Evolutionary conservation across 2,329 filamentous ascomycete genomes (phyloP).

Genomic region (Cladophialophora chaetospira): DNA sequence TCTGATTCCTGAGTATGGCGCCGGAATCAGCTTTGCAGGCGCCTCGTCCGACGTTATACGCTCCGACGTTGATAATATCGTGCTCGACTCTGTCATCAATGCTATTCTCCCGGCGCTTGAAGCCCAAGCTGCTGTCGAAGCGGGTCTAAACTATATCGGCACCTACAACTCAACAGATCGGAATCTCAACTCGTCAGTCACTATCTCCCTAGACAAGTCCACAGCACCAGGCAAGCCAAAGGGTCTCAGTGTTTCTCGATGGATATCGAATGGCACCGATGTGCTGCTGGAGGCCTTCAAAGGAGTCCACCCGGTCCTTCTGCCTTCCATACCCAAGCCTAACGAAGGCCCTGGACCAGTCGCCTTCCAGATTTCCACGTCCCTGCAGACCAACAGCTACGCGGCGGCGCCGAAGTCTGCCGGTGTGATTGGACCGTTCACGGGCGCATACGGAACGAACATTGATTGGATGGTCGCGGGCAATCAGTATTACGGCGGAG

Average conservation of each 20-base stretch:
- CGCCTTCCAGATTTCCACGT: background rate
- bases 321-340: slow-evolving; percentile 29
- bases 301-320: slow-evolving; percentile 20
- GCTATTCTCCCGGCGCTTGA: slow-evolving; percentile 39
- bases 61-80: slow-evolving; percentile 42
- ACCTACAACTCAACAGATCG: slow-evolving; percentile 35
- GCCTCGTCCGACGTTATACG: slow-evolving; percentile 49
- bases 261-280: slow-evolving; percentile 23
- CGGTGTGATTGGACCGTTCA: background rate
- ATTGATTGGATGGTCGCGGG: slow-evolving; percentile 29
- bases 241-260: slow-evolving; percentile 27
- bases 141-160: slow-evolving; percentile 34
- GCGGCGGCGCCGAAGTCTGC: too few relatives aligned
- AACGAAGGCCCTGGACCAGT: slow-evolving; percentile 10
- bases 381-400: too few relatives aligned
- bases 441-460: background rate
- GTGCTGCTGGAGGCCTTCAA: background rate
- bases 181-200: slow-evolving; percentile 35
- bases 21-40: slow-evolving; percentile 47
- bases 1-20: slow-evolving; percentile 50
- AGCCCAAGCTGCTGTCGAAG: slow-evolving; percentile 37
- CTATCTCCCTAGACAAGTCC: slow-evolving; percentile 31
- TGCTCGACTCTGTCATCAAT: slow-evolving; percentile 40
- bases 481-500: slow-evolving; percentile 30
- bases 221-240: slow-evolving; percentile 13